phyloP scores from a whole-genome alignment of 176 grass and related monocot species.

The Themeda triandra region DNA sequence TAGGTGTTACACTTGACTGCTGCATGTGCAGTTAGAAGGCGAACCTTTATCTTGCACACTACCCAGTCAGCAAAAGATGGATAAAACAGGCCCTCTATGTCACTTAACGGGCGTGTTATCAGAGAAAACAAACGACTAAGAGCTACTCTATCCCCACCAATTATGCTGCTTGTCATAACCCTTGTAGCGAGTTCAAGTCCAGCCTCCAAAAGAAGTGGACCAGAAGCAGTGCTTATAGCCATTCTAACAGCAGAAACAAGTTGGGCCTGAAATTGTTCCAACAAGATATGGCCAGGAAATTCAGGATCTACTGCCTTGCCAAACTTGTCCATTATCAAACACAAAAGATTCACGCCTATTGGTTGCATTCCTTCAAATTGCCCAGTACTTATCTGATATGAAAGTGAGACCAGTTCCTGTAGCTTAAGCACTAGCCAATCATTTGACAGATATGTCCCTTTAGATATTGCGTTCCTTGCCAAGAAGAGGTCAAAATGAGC shows the following conservation, averaged over 20 bases:
- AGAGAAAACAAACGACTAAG: conserved; percentile 86
- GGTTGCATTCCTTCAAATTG: conserved; percentile 98
- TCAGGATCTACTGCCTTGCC: conserved; percentile 75
- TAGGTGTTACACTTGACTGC: conserved; percentile 91
- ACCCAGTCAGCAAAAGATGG: conserved; percentile 99
- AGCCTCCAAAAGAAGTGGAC: conserved; percentile 90
- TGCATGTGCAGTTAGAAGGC: conserved; percentile 86
- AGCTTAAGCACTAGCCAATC: conserved; percentile 97
- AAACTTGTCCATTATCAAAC: conserved; percentile 99
- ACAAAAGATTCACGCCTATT: conserved; percentile 77
- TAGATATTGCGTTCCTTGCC: conserved; percentile 53
- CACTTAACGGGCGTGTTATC: conserved; percentile 76
- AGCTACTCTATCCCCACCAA: conserved; percentile 78
- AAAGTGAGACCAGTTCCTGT: conserved; percentile 90
- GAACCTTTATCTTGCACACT: conserved; percentile 98
- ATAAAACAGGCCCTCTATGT: conserved; percentile 87
- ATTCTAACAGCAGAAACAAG: conserved; percentile 95
- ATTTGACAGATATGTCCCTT: conserved; percentile 36
- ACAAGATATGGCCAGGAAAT: conserved; percentile 95
- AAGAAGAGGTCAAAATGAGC: conserved; percentile 92
- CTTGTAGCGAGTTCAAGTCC: conserved; percentile 92
- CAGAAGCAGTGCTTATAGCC: conserved; percentile 71
- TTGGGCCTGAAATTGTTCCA: conserved; percentile 99
- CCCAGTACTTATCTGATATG: conserved; percentile 97
- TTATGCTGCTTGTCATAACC: conserved; percentile 80